phyloP scores from a whole-genome alignment of 345 rosid genomes.

The Pistacia vera region DNA sequence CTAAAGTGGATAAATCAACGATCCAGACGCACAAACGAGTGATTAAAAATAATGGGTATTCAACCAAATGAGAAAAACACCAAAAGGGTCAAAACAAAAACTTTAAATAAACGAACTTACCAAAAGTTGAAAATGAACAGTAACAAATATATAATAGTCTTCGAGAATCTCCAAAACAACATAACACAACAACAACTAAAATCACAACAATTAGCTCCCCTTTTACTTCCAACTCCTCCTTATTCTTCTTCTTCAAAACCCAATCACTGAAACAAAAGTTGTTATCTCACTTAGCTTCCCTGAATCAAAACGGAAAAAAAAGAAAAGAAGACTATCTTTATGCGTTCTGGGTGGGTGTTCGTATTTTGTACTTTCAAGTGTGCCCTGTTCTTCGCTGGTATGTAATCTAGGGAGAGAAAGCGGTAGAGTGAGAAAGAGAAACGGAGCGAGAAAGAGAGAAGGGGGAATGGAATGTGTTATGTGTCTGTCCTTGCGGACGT shows the following conservation, averaged over 20 bases:
- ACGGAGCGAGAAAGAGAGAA: constrained; percentile 43
- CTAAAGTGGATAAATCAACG: constrained; percentile 32
- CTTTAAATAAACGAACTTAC: constrained; percentile 31
- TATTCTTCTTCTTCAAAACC: constrained; percentile 14
- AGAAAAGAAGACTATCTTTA: not conserved
- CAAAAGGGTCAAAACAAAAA: constrained; percentile 26
- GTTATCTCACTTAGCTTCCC: not conserved
- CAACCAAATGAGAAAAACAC: constrained; percentile 9
- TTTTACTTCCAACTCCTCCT: not conserved
- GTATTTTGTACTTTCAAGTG: constrained; percentile 17
- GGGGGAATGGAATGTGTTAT: constrained; percentile 22
- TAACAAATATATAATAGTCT: constrained; percentile 3
- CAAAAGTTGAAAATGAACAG: constrained; percentile 28
- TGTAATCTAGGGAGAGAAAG: constrained; percentile 45
- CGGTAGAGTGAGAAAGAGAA: constrained; percentile 20
- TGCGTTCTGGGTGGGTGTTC: constrained; percentile 8
- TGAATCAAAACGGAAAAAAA: not conserved
- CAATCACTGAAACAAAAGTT: constrained; percentile 2
- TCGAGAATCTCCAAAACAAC: constrained; percentile 19
- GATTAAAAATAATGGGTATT: constrained; percentile 21
- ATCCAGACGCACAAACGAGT: constrained; percentile 17
- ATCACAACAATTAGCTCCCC: constrained; percentile 25
- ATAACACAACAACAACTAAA: constrained; percentile 6
- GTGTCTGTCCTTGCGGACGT: constrained; percentile 90
- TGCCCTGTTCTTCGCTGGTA: constrained; percentile 66